Conservation (phyloP, 1,284 basidiomycete genomes). For the Tranzscheliella williamsii region DNA sequence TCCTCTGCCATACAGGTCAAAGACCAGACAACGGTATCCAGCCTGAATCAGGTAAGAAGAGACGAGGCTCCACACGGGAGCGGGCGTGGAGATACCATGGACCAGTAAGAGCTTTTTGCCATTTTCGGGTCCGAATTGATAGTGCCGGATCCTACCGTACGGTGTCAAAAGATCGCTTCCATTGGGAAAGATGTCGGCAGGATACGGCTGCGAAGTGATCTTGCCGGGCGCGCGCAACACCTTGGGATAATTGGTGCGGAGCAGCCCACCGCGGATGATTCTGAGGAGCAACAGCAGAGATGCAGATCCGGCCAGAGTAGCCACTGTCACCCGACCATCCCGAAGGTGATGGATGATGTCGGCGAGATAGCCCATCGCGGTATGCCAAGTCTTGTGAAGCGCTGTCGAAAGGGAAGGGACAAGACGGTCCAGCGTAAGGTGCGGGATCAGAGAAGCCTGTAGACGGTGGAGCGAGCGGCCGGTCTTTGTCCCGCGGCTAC, state of each 20-base stretch:
- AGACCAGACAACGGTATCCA: conserved; percentile 36
- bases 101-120: conserved; percentile 52
- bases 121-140: conserved; percentile 45
- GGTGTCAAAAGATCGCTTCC: conserved; percentile 25
- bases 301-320: conserved; percentile 23
- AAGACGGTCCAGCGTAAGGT: no score
- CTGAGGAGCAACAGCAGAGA: conserved; percentile 22
- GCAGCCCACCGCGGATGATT: conserved; percentile 9
- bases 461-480: no score
- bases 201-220: conserved; percentile 22
- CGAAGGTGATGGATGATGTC: conserved; percentile 8
- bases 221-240: conserved; percentile 31
- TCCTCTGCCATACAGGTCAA: conserved; percentile 36
- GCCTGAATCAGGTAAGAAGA: conserved; percentile 25
- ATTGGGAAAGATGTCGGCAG: conserved; percentile 29
- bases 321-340: conserved; percentile 14
- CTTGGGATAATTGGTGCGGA: conserved; percentile 30
- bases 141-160: conserved; percentile 37
- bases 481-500: no score
- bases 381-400: no score
- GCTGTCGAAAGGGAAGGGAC: no score
- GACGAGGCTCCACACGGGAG: conserved; percentile 25
- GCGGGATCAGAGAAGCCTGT: no score
- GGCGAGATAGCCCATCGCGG: no score
- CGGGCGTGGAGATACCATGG: conserved; percentile 49